Base-by-base conservation (phyloP, 192 early-diverging fungal species). In the Diversispora epigaea region DNA sequence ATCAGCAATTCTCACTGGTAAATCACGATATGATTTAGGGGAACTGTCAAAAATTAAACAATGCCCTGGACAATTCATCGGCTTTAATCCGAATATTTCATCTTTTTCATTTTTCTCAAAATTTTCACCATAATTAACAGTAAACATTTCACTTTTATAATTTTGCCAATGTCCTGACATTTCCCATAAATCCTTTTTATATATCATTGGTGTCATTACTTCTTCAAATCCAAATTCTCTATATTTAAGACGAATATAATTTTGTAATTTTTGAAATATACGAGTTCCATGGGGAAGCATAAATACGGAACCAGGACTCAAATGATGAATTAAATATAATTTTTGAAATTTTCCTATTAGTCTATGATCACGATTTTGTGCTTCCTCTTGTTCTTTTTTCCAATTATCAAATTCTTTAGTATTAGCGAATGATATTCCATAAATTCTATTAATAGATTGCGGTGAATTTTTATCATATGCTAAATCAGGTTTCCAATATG, bases 11-110 rank as follows among this genome's bases (percentile, higher is more conserved):
- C 95, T 90, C 25, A 96, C 82, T 19, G 96, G 96, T 61, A 98
- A 81, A 76, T 98, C 96, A 47, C 89, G 84, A 68, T 95, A 96
- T 0, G 95, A 96, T 21, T 91, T 86, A 52, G 86, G 87, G 17
- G 87, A 85, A 76, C 87, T 91, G 56, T 89, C 91, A 84, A 94
- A 97, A 8, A 97, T 89, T 75, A 97, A 74, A 78, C 96, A 98
- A 79, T 98, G 96, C 3, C 95, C 95, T 3, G 96, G 96, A 75
- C 96, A 98, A 78, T 98, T 98, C 96, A 98, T 98, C 11, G 96
- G 96, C 77, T 98, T 98, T n/a, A 98, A 84, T 8, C 93, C 93
- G 83, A 89, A 90, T 19, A 90, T 75, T 43, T 90, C 85, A 46
- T 90, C 15, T n/a, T 63, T 43, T 9, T 63, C 32, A 63, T 32